Evolutionary conservation across 305 asterid genomes (phyloP), one percentile per base, ranked within the genome.

Genomic region (Fraxinus angustifolia): DNA sequence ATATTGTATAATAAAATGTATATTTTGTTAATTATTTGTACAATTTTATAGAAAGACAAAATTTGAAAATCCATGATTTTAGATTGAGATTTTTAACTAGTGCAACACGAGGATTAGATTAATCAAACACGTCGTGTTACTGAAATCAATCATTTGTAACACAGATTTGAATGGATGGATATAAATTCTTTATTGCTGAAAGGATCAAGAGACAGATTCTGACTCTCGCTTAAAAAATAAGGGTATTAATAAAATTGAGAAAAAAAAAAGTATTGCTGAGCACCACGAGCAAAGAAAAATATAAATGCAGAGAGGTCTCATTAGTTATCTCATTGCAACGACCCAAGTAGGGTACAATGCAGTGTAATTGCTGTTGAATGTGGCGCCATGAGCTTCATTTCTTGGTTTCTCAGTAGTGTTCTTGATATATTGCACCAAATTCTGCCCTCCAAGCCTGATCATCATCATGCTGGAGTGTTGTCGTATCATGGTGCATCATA

Each of bases 391-490:
- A 53, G 10, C 65, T n/a, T 53, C 65, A 53, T 53, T 53, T 53
- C 26, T n/a, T 68, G 74, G 11, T 67, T 67, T 68, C 36, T 68
- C 36, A 87, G 35, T 85, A 85, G 53, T 90, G 93, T 34, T 95
- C 97, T 85, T 96, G 99, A 84, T 96, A 96, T 56, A 92, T 96
- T 72, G 99, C 91, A 34, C 99, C 99, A 76, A 96, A 96, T 85
- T 96, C 98, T 21, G 97, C 98, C 84, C 95, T 91, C 99, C 99
- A 96, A 8, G 98, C 97, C 86, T 94, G 92, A 84, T 95, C 99
- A 81, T 95, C 92, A 42, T 86, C 91, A 40, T 87, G 89, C 19
- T 50, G 68, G 36, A 80, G 42, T 58, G 87, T 71, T 12, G 83
- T 68, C 38, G 78, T 56, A 30, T 82, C 83, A 17, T 87, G 79